Conservation (phyloP, 2,329 filamentous ascomycete species). For the Paecilomyces formosus region DNA sequence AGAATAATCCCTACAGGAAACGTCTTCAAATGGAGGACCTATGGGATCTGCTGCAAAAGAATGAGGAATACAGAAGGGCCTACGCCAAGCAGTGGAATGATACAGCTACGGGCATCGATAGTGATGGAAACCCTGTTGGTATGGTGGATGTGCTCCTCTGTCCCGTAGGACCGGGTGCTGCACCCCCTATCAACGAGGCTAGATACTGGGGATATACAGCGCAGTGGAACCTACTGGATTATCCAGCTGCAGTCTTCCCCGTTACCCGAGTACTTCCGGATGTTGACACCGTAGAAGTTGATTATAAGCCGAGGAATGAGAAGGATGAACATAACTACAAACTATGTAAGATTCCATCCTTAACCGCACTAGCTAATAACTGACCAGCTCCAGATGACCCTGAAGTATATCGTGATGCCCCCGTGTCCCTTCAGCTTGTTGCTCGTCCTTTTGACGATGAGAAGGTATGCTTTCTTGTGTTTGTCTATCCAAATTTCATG, state of each 20-base stretch:
- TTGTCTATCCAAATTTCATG: background rate
- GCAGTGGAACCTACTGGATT: constrained; percentile 64
- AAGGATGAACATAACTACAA: constrained; percentile 41
- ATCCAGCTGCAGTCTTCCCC: constrained; percentile 56
- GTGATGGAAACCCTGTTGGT: constrained; percentile 13
- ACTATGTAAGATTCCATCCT: constrained; percentile 30
- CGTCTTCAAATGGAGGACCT: constrained; percentile 34
- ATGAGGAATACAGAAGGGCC: constrained; percentile 37
- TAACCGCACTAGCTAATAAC: constrained; percentile 4
- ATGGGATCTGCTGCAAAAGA: constrained; percentile 33
- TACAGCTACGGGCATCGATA: constrained; percentile 20
- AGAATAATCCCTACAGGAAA: constrained; percentile 46
- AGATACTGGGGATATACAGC: constrained; percentile 59
- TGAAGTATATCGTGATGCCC: constrained; percentile 42
- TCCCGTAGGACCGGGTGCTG: constrained; percentile 49
- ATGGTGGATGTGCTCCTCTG: constrained; percentile 53
- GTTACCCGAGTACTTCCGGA: constrained; percentile 39
- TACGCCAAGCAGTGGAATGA: constrained; percentile 42
- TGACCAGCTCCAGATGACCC: constrained; percentile 27
- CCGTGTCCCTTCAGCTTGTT: constrained; percentile 48
- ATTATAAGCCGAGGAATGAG: constrained; percentile 34
- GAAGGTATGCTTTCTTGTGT: constrained; percentile 29
- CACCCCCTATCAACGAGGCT: constrained; percentile 47
- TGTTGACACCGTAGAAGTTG: constrained; percentile 31
- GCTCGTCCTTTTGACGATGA: constrained; percentile 49